Percentiles rank a stretch among this genome's conserved stretches.
phyloP scores from a whole-genome alignment of 768 basidiomycete species.

The Phlebiopsis flavidoalba region DNA sequence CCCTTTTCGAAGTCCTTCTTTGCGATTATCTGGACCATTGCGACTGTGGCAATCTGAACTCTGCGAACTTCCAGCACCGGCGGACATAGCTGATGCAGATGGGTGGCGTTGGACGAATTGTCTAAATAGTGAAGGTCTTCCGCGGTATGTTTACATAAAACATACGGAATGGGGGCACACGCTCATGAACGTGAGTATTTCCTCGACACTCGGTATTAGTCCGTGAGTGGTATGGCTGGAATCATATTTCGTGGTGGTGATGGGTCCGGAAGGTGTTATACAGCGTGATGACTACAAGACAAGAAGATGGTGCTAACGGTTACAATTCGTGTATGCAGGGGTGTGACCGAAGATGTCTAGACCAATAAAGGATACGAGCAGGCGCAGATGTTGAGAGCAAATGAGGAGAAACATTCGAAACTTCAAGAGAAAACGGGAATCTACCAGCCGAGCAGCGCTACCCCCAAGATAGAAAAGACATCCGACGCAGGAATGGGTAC shows the following conservation, averaged over 20 bases:
- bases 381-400: constrained; percentile 1
- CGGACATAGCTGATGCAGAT: neutral
- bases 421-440: neutral
- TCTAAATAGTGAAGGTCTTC: neutral
- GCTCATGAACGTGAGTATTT: neutral
- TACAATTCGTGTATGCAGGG: constrained; percentile 10
- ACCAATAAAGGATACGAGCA: constrained; percentile 4
- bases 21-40: too few relatives aligned
- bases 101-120: neutral
- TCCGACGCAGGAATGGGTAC: neutral
- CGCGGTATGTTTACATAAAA: neutral
- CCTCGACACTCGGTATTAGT: neutral
- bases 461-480: neutral
- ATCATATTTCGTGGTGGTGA: too few relatives aligned
- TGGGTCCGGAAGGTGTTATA: neutral
- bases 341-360: constrained; percentile 2
- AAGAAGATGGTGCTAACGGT: neutral
- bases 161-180: neutral
- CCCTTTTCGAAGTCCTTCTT: neutral
- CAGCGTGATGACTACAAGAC: neutral
- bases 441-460: neutral
- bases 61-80: neutral
- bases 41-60: too few relatives aligned
- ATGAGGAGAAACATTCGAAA: neutral
- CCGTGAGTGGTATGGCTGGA: too few relatives aligned